Conservation (phyloP, 2,329 filamentous ascomycete genomes). For the Alternaria tenuissima region DNA sequence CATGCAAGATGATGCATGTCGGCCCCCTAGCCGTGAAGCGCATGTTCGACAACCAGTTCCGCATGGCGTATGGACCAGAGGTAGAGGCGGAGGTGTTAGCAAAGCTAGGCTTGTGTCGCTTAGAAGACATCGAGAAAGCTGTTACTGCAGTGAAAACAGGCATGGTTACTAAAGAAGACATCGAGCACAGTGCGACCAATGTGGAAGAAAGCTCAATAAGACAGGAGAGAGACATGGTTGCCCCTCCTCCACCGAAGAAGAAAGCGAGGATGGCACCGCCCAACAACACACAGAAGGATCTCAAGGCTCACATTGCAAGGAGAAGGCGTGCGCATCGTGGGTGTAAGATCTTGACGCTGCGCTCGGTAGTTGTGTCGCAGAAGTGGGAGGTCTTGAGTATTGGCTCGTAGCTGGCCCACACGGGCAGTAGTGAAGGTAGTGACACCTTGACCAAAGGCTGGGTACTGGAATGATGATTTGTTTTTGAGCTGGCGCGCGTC, state of each 20-base stretch:
- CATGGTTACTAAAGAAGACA: not conserved
- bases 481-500: too few species aligned
- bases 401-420: too few species aligned
- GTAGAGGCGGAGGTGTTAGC: not conserved
- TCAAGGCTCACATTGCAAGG: not conserved
- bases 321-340: not conserved
- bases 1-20: slow-evolving; percentile 18
- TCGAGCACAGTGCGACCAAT: not conserved
- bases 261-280: not conserved
- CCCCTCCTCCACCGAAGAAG: not conserved
- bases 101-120: not conserved
- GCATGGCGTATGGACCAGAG: slow-evolving; percentile 11
- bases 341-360: not conserved
- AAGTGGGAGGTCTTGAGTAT: not conserved
- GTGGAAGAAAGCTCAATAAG: not conserved
- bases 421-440: not conserved
- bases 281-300: not conserved
- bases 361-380: not conserved
- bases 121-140: not conserved
- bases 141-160: not conserved
- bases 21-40: slow-evolving; percentile 10
- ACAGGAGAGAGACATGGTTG: not conserved
- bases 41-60: slow-evolving; percentile 17
- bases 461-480: too few species aligned
- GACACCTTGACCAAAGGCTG: not conserved